A percentile compares a stretch with the other conserved stretches of the same genome.
Conservation (phyloP, 2,329 filamentous ascomycete species). For the Dactylellina haptotyla region DNA sequence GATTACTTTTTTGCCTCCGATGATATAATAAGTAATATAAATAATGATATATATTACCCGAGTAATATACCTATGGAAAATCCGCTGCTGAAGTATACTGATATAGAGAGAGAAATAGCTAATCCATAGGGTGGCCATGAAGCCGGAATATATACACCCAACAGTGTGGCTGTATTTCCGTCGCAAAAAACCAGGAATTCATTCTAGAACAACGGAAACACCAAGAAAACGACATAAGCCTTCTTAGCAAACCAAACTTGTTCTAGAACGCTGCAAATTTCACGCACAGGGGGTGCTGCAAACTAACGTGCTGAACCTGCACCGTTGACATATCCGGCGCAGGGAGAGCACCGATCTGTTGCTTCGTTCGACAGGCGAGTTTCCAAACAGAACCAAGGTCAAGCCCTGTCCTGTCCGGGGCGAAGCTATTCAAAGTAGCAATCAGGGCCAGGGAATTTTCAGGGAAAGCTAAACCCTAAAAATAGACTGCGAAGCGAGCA, state of each 20-base stretch:
- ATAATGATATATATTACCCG: too few relatives aligned
- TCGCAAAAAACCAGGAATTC: conserved; percentile 1
- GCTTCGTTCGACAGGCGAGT: conserved; percentile 6
- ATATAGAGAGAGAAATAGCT: conserved; percentile 1
- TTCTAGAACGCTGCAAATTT: conserved; percentile 25
- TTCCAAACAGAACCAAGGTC: not conserved
- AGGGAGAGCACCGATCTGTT: conserved; percentile 4
- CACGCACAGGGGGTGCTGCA: too few relatives aligned
- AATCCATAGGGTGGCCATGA: not conserved
- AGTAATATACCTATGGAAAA: not conserved
- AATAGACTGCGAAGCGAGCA: conserved; percentile 33
- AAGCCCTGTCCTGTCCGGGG: conserved; percentile 13
- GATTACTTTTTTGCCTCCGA: not conserved
- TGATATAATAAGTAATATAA: not conserved
- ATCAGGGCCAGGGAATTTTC: conserved; percentile 1
- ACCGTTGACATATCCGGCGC: conserved; percentile 22
- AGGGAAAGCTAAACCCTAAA: conserved; percentile 21
- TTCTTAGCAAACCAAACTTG: too few relatives aligned
- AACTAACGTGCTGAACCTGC: too few relatives aligned
- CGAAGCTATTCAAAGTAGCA: conserved; percentile 9
- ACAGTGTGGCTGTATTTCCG: not conserved
- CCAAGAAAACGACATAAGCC: conserved; percentile 16
- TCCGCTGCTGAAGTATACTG: not conserved
- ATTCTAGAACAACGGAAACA: conserved; percentile 1
- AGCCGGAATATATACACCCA: conserved; percentile 16